Evolutionary conservation across 2,329 filamentous ascomycete genomes (phyloP), one percentile per base, ranked within the genome.

Genomic region (Orbilia blumenaviensis): DNA sequence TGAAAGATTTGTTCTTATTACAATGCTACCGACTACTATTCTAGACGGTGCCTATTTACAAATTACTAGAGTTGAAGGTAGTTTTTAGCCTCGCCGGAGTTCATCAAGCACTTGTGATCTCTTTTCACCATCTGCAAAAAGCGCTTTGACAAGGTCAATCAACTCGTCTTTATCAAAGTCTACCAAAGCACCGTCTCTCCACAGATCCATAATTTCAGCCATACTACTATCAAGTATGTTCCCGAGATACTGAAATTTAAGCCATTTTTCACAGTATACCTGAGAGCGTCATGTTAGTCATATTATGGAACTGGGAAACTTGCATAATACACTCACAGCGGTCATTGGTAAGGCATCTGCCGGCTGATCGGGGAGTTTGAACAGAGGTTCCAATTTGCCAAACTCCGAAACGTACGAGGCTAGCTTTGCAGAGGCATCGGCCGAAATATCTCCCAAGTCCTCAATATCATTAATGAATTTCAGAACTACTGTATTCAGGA

Each of bases 91-190:
- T 46, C 78, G 78, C 69, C 79, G 75, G 27, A 80, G 76, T 48
- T 80, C 78, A 14, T 80, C 79, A 18, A 80, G 68, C 62, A 76
- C 77, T 32, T 74, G 77, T 18, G 66, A 78, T 42, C 80, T 60
- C 36, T 78, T 78, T 12, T 81, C 79, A 18, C 72, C 77, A 48
- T 81, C 80, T 23, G 78, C 79, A 73, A 81, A 81, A 34, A 81
- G 46, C 16, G 80, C 80, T 36, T 66, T 73, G 2, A 81, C 73
- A 42, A 81, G 50, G 50, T 81, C 80, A 9, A 78, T 78, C 38
- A 81, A 34, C 46, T 79, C 79, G 32, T 78, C 80, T 23, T 36
- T 71, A 32, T 77, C 78, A 67, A 78, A 80, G 16, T 78, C 78
- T 4, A 77, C 75, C 16, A 80, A 54, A n/a, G 69, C 66, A 0